Base-by-base conservation (phyloP, 192 early-diverging fungal species). In the Allomyces arbusculus region DNA sequence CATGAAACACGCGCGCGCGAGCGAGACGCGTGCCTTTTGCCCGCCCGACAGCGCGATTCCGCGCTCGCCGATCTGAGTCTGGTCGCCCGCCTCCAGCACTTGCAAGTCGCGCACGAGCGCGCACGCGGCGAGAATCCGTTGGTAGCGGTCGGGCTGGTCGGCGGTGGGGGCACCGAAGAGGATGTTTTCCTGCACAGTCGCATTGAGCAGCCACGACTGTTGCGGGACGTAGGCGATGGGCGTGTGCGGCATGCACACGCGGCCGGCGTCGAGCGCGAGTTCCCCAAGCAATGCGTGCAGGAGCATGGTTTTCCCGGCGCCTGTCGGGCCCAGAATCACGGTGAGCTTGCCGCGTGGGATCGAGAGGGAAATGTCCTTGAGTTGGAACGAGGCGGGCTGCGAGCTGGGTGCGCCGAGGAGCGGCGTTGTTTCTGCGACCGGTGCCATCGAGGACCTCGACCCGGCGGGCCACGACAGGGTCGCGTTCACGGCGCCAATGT, bases 271-370 rank as follows among this genome's bases (percentile, higher is more conserved):
- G 40, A 72, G 77, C 45, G 72, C 69, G 67, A 92, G 88, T 74
- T 95, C 92, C 33, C 91, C 91, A 5, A 95, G 75, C 24, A 95
- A 78, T 63, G 90, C 87, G 20, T 84, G 65, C 12, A 94, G 71
- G 62, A 98, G 68, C 10, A 85, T 86, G 10, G 87, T 86, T 73
- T 98, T 98, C 62, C 95, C 95, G n/a, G 82, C 78, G 0, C 91
- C 95, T 16, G 93, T 95, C 24, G 89, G 79, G 8, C 95, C 95
- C 28, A 83, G 83, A 33, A 95, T 71, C 16, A 94, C 78, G 25
- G 86, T 86, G 10, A 93, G 78, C 61, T 86, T 83, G 45, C 82
- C 82, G 12, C 69, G 50, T 6, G 87, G 86, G 73, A 96, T 88
- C 6, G 70, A 71, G 61, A 89, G 66, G 65, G 81, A 79, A 8